These are phyloP conservation scores for Scutellaria baicalensis DNA, from an alignment of 257 asterid genomes.

Conservation along the genomic window DNA sequence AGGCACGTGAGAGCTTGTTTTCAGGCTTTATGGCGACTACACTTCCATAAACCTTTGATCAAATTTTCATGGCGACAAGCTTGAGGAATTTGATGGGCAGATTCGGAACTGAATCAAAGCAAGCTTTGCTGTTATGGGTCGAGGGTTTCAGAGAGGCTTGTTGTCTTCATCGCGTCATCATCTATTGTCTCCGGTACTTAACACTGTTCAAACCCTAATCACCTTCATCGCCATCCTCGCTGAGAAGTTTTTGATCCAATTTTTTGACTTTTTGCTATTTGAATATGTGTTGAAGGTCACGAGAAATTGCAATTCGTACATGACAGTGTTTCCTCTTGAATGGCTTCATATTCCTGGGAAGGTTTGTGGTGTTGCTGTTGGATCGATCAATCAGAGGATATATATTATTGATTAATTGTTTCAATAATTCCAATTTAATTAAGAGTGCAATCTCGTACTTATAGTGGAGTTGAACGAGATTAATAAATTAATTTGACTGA, in stretches of 20 bases:
- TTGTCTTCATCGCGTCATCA: constrained; percentile 80
- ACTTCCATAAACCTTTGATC: no score
- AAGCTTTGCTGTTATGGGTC: constrained; percentile 55
- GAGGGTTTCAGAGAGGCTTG: constrained; percentile 95
- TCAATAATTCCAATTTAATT: no score
- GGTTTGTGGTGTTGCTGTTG: no score
- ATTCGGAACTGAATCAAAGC: constrained; percentile 43
- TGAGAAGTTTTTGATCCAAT: background rate
- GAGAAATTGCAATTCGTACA: constrained; percentile 78
- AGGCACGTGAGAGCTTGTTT: no score
- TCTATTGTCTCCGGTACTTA: constrained; percentile 58
- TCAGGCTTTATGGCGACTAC: no score
- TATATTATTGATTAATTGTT: no score
- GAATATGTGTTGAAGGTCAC: constrained; percentile 46
- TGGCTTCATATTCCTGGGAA: constrained; percentile 90
- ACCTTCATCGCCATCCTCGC: no score
- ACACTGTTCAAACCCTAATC: background rate
- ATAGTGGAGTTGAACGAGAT: no score
- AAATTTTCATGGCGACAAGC: constrained; percentile 16
- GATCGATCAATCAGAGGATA: no score
- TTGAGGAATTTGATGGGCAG: constrained; percentile 18
- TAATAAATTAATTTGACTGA: no score
- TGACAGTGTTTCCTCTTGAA: constrained; percentile 92
- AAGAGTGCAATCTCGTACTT: no score
- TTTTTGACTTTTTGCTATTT: background rate